Conservation (phyloP, 768 basidiomycete species). For the Leccinum pellstonianum region DNA sequence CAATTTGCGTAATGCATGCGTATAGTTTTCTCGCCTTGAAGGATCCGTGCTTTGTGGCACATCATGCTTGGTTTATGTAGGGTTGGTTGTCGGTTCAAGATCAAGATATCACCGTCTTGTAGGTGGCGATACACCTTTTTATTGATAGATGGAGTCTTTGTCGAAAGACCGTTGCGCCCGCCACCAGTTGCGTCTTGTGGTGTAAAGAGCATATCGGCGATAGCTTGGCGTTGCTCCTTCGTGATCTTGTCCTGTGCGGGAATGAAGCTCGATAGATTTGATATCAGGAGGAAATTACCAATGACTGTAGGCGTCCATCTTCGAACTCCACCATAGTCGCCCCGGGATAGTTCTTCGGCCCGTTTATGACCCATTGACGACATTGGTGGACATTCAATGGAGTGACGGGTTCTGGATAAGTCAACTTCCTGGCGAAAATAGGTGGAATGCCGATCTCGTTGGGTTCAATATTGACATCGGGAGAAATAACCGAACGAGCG, state of each 20-base stretch:
- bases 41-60: slow-evolving; percentile 89
- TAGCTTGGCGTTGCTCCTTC: slow-evolving; percentile 87
- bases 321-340: slow-evolving; percentile 95
- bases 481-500: slow-evolving; percentile 99
- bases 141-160: slow-evolving; percentile 78
- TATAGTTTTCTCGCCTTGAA: slow-evolving; percentile 97
- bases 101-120: slow-evolving; percentile 90
- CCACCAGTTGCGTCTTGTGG: slow-evolving; percentile 67
- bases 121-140: slow-evolving; percentile 98
- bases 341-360: slow-evolving; percentile 85
- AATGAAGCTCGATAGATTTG: slow-evolving; percentile 3
- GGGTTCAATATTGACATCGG: slow-evolving; percentile 98
- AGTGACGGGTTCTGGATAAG: slow-evolving; percentile 97
- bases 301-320: slow-evolving; percentile 82
- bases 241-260: slow-evolving; percentile 72
- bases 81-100: slow-evolving; percentile 97
- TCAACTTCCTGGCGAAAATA: slow-evolving; percentile 94
- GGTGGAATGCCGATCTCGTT: slow-evolving; percentile 98
- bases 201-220: slow-evolving; percentile 92
- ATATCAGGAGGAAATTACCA: slow-evolving; percentile 45
- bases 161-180: slow-evolving; percentile 58
- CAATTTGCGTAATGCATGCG: slow-evolving; percentile 99
- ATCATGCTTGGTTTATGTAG: slow-evolving; percentile 99
- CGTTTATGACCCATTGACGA: slow-evolving; percentile 87
- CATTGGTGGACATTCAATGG: slow-evolving; percentile 85